Evolutionary conservation across 805 yeast species (phyloP), one percentile per base, ranked within the genome.

Genomic region (Schizosaccharomyces cryophilus): DNA sequence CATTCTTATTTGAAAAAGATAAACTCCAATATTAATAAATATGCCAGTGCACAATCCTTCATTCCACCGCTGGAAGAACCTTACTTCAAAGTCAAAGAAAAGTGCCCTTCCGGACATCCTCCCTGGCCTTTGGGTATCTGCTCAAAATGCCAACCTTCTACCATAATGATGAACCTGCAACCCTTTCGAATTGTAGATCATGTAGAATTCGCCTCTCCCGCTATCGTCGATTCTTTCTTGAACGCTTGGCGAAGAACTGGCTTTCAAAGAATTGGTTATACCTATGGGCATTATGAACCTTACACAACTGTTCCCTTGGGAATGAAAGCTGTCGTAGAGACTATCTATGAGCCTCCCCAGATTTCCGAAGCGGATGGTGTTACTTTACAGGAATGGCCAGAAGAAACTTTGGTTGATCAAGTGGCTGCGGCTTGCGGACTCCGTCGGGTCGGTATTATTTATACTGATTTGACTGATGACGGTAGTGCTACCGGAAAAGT

Each of bases 91-190:
- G 86, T 90, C 38, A 74, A 76, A 61, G 67, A 67, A 54, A 72
- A 76, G 15, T 90, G 97, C 69, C 77, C 75, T 0, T 76, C 80
- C 54, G 95, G 95, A 0, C 98, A 90, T 70, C 80, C 83, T 47
- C 90, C 95, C 6, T 93, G 95, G 87, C 97, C 98, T 1, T 77
- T 74, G 61, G 96, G 96, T 0, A 88, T 93, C 65, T 90, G 98
- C 68, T 85, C 95, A 17, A 87, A 88, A 71, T 90, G 98, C 72
- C 97, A 90, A 71, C 97, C 98, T 0, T 82, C 95, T 0, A 93
- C 96, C 0, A 87, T 93, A 63, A 89, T 97, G 0, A 75, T 93
- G 64, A 95, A 85, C 70, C 88, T 82, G 70, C 98, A 93, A 70
- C 74, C 77, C 42, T 93, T 86, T 71, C 79, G 99, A 66, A 87